Conservation (phyloP, 2,329 filamentous ascomycete species). For the Ophiostoma piceae region DNA sequence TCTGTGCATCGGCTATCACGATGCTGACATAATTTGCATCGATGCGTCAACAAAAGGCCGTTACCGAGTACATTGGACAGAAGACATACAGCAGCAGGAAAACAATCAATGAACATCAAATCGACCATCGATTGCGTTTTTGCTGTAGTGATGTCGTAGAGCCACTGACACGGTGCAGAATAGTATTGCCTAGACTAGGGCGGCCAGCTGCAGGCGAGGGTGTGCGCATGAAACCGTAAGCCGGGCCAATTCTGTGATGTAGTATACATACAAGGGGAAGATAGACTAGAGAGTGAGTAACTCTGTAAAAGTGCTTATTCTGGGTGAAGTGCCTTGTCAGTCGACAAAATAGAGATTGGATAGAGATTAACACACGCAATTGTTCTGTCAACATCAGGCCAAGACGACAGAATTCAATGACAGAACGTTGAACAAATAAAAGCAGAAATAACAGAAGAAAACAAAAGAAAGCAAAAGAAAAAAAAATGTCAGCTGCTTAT, state of each 20-base stretch:
- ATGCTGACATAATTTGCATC: neutral
- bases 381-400: neutral
- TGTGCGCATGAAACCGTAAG: neutral
- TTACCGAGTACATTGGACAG: neutral
- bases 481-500: neutral
- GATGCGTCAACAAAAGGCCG: neutral
- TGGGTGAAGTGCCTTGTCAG: no score
- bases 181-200: neutral
- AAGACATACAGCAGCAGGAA: neutral
- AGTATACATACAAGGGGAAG: no score
- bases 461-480: neutral
- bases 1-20: neutral
- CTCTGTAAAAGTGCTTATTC: no score
- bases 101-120: neutral
- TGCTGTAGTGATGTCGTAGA: neutral
- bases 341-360: no score
- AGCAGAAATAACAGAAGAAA: neutral
- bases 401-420: neutral
- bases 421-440: neutral
- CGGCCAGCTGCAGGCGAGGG: neutral
- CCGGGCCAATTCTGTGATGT: neutral
- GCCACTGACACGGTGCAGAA: constrained; percentile 1
- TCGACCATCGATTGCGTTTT: neutral
- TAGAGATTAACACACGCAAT: no score
- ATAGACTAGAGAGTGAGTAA: no score